Conservation (phyloP, 2,329 filamentous ascomycete species). For the Hymenoscyphus repandus region DNA sequence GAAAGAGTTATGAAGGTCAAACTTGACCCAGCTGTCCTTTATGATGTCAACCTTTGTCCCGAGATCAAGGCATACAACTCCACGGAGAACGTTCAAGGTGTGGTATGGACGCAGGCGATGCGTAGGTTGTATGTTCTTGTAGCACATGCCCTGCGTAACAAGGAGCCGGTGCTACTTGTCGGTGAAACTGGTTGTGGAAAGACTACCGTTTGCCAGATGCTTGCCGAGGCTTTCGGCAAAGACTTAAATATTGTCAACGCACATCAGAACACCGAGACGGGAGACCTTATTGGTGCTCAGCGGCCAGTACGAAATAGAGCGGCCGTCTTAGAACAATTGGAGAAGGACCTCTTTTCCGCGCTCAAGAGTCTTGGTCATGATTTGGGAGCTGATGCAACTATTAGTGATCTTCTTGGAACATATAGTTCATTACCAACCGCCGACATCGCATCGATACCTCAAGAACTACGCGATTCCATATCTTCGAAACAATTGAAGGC, state of each 20-base stretch:
- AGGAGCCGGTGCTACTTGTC: slow-evolving; percentile 89
- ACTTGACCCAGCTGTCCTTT: slow-evolving; percentile 70
- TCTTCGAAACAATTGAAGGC: slow-evolving; percentile 52
- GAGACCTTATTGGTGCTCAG: slow-evolving; percentile 94
- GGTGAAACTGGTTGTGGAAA: slow-evolving; percentile 98
- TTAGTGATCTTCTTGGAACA: slow-evolving; percentile 47
- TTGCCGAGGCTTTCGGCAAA: slow-evolving; percentile 74
- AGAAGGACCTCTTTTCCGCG: slow-evolving; percentile 50
- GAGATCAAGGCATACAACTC: slow-evolving; percentile 47
- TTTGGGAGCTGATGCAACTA: slow-evolving; percentile 53
- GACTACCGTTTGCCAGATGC: slow-evolving; percentile 89
- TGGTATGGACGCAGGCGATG: slow-evolving; percentile 97
- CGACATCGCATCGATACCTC: slow-evolving; percentile 31
- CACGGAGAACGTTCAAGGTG: slow-evolving; percentile 50
- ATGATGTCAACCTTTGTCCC: slow-evolving; percentile 54
- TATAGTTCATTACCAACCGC: slow-evolving; percentile 42
- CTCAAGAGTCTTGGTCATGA: slow-evolving; percentile 38
- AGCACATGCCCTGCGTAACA: slow-evolving; percentile 77
- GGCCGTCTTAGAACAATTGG: slow-evolving; percentile 61
- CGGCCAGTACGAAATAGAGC: slow-evolving; percentile 82
- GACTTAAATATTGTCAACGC: slow-evolving; percentile 89
- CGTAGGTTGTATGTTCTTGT: slow-evolving; percentile 84
- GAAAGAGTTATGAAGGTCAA: slow-evolving; percentile 85
- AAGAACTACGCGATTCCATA: slow-evolving; percentile 35
- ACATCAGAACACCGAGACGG: slow-evolving; percentile 96